Evolutionary conservation across 768 basidiomycete genomes (phyloP).

Genomic region (Pluteus cervinus): DNA sequence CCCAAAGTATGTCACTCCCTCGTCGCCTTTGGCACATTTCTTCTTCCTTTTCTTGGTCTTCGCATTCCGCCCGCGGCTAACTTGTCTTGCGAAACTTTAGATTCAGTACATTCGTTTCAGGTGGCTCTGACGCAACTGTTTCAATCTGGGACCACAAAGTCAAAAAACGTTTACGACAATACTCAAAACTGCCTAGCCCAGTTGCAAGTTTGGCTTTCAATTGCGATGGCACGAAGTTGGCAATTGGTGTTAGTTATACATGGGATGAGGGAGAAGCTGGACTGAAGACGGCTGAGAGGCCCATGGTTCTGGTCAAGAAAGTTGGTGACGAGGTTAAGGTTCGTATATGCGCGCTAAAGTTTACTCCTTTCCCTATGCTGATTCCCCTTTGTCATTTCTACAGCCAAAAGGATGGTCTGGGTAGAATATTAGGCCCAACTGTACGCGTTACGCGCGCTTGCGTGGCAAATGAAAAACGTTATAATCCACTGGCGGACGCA

Average conservation of each 20-base stretch:
- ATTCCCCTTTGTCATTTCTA: neutral
- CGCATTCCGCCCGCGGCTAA: neutral
- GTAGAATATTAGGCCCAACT: no score
- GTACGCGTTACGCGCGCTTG: no score
- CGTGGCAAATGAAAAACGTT: no score
- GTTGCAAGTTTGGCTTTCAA: constrained; percentile 83
- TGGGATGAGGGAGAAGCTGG: constrained; percentile 86
- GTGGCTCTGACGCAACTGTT: constrained; percentile 89
- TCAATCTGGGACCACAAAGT: constrained; percentile 97
- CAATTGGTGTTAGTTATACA: constrained; percentile 81
- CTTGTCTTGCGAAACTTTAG: constrained; percentile 25
- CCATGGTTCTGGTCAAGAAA: constrained; percentile 54
- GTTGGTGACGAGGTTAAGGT: constrained; percentile 80
- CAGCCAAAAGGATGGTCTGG: constrained; percentile 9
- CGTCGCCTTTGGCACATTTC: neutral
- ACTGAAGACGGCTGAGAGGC: constrained; percentile 55
- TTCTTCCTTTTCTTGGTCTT: neutral
- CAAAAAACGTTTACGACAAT: constrained; percentile 92
- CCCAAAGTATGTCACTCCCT: constrained; percentile 49
- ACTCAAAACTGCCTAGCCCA: constrained; percentile 68
- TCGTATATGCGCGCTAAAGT: neutral
- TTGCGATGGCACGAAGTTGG: constrained; percentile 75
- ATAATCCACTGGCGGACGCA: no score
- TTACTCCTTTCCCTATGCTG: neutral
- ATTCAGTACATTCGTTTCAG: constrained; percentile 92